phyloP scores from a whole-genome alignment of 2,329 filamentous ascomycete genomes.

The Sporothrix humicola region DNA sequence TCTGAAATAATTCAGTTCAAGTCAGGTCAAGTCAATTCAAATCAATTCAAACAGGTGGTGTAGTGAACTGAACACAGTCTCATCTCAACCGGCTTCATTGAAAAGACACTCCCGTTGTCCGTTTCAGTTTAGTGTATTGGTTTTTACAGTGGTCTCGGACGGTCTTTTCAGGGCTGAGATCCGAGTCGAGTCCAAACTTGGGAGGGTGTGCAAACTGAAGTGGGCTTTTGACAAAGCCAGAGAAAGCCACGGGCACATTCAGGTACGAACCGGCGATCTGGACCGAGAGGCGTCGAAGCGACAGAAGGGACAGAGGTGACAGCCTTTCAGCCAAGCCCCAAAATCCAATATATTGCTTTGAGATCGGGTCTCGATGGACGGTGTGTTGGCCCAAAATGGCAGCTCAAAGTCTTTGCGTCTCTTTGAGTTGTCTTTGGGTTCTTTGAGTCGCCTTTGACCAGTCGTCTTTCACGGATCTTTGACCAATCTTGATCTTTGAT shows the following conservation, averaged over 20 bases:
- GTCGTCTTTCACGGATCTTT: too few relatives aligned
- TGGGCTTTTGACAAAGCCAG: conserved; percentile 1
- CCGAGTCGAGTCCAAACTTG: conserved; percentile 6
- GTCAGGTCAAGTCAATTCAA: background rate
- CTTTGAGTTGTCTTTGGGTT: background rate
- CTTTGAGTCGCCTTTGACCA: too few relatives aligned
- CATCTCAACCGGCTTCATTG: conserved; percentile 1
- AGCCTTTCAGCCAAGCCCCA: conserved; percentile 5
- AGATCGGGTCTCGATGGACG: background rate
- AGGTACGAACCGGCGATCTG: too few relatives aligned
- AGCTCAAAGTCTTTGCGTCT: background rate
- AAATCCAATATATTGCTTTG: conserved; percentile 12
- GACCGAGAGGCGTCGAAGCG: background rate
- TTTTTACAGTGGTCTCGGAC: background rate
- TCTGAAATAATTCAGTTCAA: too few relatives aligned
- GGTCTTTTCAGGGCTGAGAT: conserved; percentile 13
- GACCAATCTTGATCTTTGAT: too few relatives aligned
- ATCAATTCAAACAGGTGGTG: background rate
- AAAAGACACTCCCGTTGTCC: background rate
- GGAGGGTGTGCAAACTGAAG: background rate
- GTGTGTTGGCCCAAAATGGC: conserved; percentile 8
- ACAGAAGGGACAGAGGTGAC: background rate
- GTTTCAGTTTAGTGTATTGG: conserved; percentile 1
- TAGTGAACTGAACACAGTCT: background rate
- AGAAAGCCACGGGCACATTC: too few relatives aligned